These are phyloP conservation scores for Pittosporum tobira DNA, from an alignment of 129 eudicot genomes.

Conservation along the genomic window DNA sequence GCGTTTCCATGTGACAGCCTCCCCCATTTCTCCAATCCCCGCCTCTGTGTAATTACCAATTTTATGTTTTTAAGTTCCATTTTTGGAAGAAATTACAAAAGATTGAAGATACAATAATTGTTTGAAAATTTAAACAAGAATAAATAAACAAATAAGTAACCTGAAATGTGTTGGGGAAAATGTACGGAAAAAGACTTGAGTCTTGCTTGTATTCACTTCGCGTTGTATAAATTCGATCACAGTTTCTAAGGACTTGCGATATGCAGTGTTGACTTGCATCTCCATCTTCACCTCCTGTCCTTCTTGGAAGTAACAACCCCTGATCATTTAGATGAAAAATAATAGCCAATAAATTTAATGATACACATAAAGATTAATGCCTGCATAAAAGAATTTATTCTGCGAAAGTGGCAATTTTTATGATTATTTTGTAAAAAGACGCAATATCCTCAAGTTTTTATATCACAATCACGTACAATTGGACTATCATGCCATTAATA, in stretches of 20 bases:
- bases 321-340: constrained; percentile 12
- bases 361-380: neutral
- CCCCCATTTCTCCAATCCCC: constrained; percentile 93
- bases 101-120: neutral
- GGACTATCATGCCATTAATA: no score
- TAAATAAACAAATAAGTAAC: constrained; percentile 25
- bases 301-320: constrained; percentile 93
- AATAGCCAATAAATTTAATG: neutral
- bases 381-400: no score
- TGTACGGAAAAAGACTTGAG: constrained; percentile 78
- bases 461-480: no score
- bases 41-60: constrained; percentile 43
- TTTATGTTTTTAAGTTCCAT: constrained; percentile 1
- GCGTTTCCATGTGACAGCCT: constrained; percentile 72
- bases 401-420: no score
- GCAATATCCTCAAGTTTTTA: no score
- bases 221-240: constrained; percentile 49
- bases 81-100: neutral
- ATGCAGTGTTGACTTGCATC: constrained; percentile 63
- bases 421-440: no score
- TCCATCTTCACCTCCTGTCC: constrained; percentile 66
- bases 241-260: constrained; percentile 49
- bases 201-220: constrained; percentile 58
- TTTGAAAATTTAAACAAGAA: neutral
- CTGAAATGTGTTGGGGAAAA: constrained; percentile 96